Base-by-base conservation (phyloP, 2,329 filamentous ascomycete genomes). In the Cyphellophora attinorum region DNA sequence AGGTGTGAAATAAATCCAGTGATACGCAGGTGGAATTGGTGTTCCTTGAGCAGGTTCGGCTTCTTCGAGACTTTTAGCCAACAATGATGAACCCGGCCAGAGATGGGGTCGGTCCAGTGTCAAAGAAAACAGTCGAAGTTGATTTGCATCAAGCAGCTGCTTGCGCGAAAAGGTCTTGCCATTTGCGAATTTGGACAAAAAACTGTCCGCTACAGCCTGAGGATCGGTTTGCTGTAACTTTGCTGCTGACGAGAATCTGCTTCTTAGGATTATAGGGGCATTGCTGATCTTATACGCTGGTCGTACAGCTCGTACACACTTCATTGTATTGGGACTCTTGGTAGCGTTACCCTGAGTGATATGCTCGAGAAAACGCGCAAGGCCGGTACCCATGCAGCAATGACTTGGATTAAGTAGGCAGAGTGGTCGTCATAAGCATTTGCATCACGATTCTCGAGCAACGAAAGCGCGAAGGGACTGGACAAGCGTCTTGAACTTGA, bases 1-100 rank as follows among this genome's bases (percentile, higher is more conserved):
- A 0, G 76, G 74, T 0, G 74, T 77, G 49, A 81, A 80, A 51
- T 79, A 81, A 0, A 67, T 68, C 0, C 81, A 60, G 47, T 81
- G 76, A 42, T 78, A 75, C 2, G 72, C 74, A 0, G 71, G 64
- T 0, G 75, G 74, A 1, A 79, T 40, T 0, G 65, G 64, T 0
- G 70, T 73, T 5, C 68, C 67, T 0, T 48, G 31, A 0, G 54
- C 45, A 0, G 68, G 62, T n/a, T 50, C 36, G 0, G 62, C 37
- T 1, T 51, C 35, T 19, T 56, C 50, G 5, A 51, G 40, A 13
- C 37, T 31, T 15, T 41, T 40, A 23, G 62, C 58, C 3, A 68
- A 46, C 29, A 64, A 55, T 4, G 58, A 46, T 1, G 56, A 58
- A 31, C 42, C 44, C 2, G 59, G 54, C 44, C 59, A 60, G 5